Evolutionary conservation across 345 rosid genomes (phyloP), one percentile per base, ranked within the genome.

Genomic region (Viola odorata): DNA sequence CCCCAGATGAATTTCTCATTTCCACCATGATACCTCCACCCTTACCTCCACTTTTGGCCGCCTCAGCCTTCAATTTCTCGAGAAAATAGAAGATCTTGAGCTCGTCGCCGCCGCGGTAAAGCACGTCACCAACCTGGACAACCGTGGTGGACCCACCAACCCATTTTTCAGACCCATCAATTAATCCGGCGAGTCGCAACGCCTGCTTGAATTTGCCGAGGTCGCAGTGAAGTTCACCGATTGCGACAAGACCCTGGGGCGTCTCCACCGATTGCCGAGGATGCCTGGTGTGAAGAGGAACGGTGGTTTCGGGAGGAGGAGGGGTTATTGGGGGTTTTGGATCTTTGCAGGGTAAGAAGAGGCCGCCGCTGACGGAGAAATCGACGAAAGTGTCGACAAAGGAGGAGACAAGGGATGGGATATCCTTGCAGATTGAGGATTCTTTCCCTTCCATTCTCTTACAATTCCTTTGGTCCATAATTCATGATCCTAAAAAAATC

Each of bases 151-250:
- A 78, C 37, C 99, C 96, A 32, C 97, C 95, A 0, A 74, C 55
- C 99, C 99, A 90, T 36, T 69, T 44, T 55, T 81, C 95, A n/a
- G n/a, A n/a, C n/a, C n/a, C n/a, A n/a, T n/a, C 68, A 9, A 50
- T 69, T 12, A 13, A 5, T 65, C 97, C 96, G 0, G 96, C 91
- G 53, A 94, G 73, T 47, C 72, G 69, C 51, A 94, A 71, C 9
- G 96, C 81, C 32, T 94, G 75, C 58, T 65, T 80, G 14, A 90
- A 76, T 77, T 90, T 94, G 4, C 77, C 77, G 32, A 90, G 74
- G 69, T 90, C 97, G 0, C 97, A 96, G 59, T 92, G 98, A 50
- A 92, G 83, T 68, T 90, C 99, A 4, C 97, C 96, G 48, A 92
- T 62, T 41, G 99, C 97, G 45, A 92, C 64, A 39, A 92, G 80